A percentile compares a stretch with the other conserved stretches of the same genome.
phyloP scores from a whole-genome alignment of 2,329 filamentous ascomycete genomes.

The Pseudocercospora macadamiae region DNA sequence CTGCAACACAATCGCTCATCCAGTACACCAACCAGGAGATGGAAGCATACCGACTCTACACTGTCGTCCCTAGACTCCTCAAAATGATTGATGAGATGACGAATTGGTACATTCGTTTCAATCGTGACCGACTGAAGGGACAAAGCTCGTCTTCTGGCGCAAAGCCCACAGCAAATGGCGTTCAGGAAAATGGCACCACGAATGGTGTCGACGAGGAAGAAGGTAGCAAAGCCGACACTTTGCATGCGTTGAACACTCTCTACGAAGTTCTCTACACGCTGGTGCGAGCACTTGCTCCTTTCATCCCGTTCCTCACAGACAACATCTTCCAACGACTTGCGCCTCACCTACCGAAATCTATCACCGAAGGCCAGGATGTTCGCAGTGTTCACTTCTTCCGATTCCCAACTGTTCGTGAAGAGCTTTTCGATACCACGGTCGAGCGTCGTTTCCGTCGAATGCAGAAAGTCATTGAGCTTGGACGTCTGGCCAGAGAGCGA shows the following conservation, averaged over 20 bases:
- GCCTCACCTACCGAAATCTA: constrained; percentile 74
- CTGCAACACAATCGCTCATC: constrained; percentile 86
- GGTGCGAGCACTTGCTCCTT: constrained; percentile 84
- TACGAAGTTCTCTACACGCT: constrained; percentile 93
- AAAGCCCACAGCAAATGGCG: constrained; percentile 26
- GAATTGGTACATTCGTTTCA: constrained; percentile 99
- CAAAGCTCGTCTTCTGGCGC: constrained; percentile 27
- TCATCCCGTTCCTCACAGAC: constrained; percentile 94
- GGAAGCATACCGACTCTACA: constrained; percentile 73
- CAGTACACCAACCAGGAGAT: constrained; percentile 94
- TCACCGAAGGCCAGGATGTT: constrained; percentile 67
- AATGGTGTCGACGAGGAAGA: constrained; percentile 57
- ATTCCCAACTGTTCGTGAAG: constrained; percentile 85
- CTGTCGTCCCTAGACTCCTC: constrained; percentile 78
- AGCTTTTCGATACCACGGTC: constrained; percentile 83
- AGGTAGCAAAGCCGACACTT: constrained; percentile 75
- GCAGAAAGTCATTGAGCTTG: constrained; percentile 94
- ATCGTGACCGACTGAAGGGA: constrained; percentile 86
- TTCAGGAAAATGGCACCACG: constrained; percentile 23
- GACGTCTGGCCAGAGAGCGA: constrained; percentile 81
- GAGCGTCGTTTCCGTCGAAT: constrained; percentile 87
- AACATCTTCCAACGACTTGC: constrained; percentile 87
- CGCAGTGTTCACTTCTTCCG: constrained; percentile 90
- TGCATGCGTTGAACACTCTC: constrained; percentile 88
- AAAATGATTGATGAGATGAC: constrained; percentile 86